phyloP scores from a whole-genome alignment of 1,284 basidiomycete genomes.

The Singerocomus inundabilis region DNA sequence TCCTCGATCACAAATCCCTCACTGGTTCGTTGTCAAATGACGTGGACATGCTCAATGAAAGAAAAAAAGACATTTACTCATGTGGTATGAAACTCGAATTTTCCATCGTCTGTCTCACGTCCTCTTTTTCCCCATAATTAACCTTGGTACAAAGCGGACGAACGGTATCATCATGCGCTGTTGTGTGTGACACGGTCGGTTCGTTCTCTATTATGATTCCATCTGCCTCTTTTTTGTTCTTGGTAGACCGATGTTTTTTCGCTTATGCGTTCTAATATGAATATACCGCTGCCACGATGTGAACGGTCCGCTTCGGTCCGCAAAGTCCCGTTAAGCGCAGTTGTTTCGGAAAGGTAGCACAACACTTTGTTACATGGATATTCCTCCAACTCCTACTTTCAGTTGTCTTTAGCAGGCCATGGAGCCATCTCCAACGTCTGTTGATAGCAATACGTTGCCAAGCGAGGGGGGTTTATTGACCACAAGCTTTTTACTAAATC shows the following conservation, averaged over 20 bases:
- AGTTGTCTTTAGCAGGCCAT: too few relatives aligned
- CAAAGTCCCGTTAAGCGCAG: too few relatives aligned
- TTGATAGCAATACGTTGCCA: too few relatives aligned
- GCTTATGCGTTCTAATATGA: slow-evolving; percentile 22
- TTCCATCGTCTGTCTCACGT: slow-evolving; percentile 23
- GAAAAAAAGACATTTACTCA: slow-evolving; percentile 18
- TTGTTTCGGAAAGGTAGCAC: too few relatives aligned
- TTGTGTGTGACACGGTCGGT: slow-evolving; percentile 31
- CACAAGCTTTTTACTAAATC: too few relatives aligned
- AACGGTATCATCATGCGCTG: slow-evolving; percentile 6
- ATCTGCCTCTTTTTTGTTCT: neutral
- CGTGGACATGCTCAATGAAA: slow-evolving; percentile 9
- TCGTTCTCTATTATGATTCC: slow-evolving; percentile 15
- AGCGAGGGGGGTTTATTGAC: too few relatives aligned
- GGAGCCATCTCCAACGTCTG: too few relatives aligned
- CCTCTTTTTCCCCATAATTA: slow-evolving; percentile 10
- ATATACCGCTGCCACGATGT: slow-evolving; percentile 14
- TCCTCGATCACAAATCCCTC: slow-evolving; percentile 13
- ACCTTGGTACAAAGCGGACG: slow-evolving; percentile 19
- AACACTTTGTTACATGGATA: too few relatives aligned
- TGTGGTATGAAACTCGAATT: slow-evolving; percentile 26
- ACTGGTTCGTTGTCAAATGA: slow-evolving; percentile 12
- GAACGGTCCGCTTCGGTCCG: too few relatives aligned
- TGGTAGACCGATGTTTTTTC: slow-evolving; percentile 15
- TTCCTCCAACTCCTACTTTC: too few relatives aligned